Percentiles rank a stretch among this genome's conserved stretches.
phyloP scores from a whole-genome alignment of 495 filamentous ascomycete genomes.

The Penicillium robsamsonii region DNA sequence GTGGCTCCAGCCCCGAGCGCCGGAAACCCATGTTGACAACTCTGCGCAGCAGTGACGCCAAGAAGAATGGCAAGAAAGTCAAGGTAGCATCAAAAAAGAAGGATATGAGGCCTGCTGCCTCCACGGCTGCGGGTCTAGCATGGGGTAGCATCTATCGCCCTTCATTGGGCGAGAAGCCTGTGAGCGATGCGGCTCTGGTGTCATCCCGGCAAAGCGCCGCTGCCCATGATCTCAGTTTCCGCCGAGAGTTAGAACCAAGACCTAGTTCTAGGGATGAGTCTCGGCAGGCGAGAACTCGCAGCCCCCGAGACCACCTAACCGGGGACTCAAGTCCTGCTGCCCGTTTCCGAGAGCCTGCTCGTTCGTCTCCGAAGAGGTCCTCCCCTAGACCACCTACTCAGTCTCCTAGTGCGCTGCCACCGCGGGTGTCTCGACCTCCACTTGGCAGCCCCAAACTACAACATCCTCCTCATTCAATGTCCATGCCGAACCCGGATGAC shows the following conservation, averaged over 20 bases:
- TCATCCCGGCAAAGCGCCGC: constrained; percentile 34
- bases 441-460: constrained; percentile 12
- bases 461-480: constrained; percentile 9
- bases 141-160: constrained; percentile 62
- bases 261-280: constrained; percentile 33
- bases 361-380: constrained; percentile 16
- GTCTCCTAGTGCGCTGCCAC: neutral
- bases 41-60: constrained; percentile 60
- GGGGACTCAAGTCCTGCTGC: constrained; percentile 25
- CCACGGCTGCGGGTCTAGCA: constrained; percentile 83
- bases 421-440: constrained; percentile 15
- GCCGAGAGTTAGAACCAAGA: constrained; percentile 26
- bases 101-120: constrained; percentile 56
- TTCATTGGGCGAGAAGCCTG: constrained; percentile 29
- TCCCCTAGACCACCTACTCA: constrained; percentile 13
- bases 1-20: constrained; percentile 80
- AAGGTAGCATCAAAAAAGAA: constrained; percentile 35
- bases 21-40: constrained; percentile 79
- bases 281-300: constrained; percentile 6
- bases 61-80: constrained; percentile 55
- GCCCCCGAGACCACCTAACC: constrained; percentile 7
- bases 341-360: constrained; percentile 37
- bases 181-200: constrained; percentile 36
- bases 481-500: constrained; percentile 26
- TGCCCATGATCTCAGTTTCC: constrained; percentile 25